Conservation (phyloP, 164 flowering plant genomes). For the Vitis riparia region DNA sequence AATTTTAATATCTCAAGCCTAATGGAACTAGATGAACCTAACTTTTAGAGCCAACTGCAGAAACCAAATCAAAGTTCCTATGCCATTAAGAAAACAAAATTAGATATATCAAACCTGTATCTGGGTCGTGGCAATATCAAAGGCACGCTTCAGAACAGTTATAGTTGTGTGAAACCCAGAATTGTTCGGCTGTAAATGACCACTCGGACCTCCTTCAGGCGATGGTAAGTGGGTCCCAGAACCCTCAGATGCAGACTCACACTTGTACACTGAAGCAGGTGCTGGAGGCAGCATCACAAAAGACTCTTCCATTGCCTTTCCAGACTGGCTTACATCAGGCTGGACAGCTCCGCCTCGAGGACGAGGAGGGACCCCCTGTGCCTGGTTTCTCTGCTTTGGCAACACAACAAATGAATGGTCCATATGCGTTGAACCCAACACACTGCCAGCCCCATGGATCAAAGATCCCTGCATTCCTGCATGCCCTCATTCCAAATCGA, state of each 20-base stretch:
- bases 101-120: conserved; percentile 56
- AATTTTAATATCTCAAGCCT: not conserved
- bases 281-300: conserved; percentile 88
- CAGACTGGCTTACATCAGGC: conserved; percentile 54
- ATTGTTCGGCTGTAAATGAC: conserved; percentile 53
- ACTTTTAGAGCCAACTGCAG: not conserved
- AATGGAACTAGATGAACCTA: not conserved
- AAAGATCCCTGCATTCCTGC: conserved; percentile 86
- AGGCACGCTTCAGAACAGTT: conserved; percentile 84
- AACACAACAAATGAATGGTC: conserved; percentile 93
- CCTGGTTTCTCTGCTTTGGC: conserved; percentile 72
- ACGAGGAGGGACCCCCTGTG: conserved; percentile 71
- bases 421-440: conserved; percentile 72
- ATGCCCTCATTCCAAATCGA: conserved; percentile 7
- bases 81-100: not conserved
- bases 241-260: conserved; percentile 70
- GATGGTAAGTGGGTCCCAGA: conserved; percentile 45
- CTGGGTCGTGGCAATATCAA: conserved; percentile 87
- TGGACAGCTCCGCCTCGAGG: conserved; percentile 54
- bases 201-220: conserved; percentile 46
- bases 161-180: conserved; percentile 84
- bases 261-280: conserved; percentile 77
- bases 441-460: conserved; percentile 69
- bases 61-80: not conserved
- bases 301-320: conserved; percentile 92